phyloP scores from a whole-genome alignment of 2,329 filamentous ascomycete genomes.

The Pestalotiopsis sp. region DNA sequence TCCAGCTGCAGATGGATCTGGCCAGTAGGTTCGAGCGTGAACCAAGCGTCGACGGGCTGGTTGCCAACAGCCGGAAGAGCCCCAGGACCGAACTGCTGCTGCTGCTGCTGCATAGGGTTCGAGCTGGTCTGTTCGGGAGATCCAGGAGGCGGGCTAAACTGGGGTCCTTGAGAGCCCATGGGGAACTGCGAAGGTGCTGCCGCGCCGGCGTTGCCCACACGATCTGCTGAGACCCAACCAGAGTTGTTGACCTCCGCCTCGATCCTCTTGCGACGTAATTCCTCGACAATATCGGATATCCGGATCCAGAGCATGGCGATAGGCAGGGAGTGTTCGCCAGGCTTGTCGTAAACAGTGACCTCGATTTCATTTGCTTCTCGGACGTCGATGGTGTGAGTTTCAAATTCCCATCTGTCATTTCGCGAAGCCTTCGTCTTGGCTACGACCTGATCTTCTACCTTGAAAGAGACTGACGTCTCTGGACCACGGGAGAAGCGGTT shows the following conservation, averaged over 20 bases:
- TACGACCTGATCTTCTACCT: slow-evolving; percentile 92
- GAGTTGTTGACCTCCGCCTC: slow-evolving; percentile 93
- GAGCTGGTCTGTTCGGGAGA: slow-evolving; percentile 38
- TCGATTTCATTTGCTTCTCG: slow-evolving; percentile 99
- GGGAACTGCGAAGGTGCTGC: slow-evolving; percentile 60
- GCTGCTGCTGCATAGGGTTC: slow-evolving; percentile 24
- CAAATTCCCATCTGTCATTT: slow-evolving; percentile 88
- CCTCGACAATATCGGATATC: slow-evolving; percentile 95
- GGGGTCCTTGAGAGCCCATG: slow-evolving; percentile 51
- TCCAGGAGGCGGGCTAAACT: slow-evolving; percentile 46
- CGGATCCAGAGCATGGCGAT: slow-evolving; percentile 96
- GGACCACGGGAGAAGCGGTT: slow-evolving; percentile 85
- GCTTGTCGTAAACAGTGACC: slow-evolving; percentile 95
- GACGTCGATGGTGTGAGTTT: slow-evolving; percentile 88
- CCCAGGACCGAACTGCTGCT: slow-evolving; percentile 32
- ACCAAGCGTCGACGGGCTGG: slow-evolving; percentile 87
- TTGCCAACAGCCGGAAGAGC: slow-evolving; percentile 54
- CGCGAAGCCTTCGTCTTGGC: slow-evolving; percentile 84
- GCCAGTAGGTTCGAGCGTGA: slow-evolving; percentile 91
- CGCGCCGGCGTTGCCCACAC: slow-evolving; percentile 65
- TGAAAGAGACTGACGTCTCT: slow-evolving; percentile 94
- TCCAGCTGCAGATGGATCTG: slow-evolving; percentile 89
- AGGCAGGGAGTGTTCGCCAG: slow-evolving; percentile 84
- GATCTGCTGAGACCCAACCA: slow-evolving; percentile 96
- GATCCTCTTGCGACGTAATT: slow-evolving; percentile 95